Conservation (phyloP, 2,329 filamentous ascomycete species). For the Pyrenochaeta sp. region DNA sequence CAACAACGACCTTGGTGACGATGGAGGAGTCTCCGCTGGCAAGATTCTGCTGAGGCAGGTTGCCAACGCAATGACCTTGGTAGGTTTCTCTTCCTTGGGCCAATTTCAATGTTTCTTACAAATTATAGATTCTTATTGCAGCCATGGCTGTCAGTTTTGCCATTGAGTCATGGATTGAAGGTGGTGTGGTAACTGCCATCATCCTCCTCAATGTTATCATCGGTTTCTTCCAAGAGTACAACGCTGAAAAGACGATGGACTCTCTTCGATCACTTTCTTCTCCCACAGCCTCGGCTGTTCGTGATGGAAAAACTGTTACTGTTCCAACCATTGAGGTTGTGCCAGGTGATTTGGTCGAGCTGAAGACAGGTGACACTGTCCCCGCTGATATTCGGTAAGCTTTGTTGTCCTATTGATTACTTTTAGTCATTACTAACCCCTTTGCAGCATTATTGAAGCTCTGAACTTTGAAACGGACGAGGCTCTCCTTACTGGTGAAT, state of each 20-base stretch:
- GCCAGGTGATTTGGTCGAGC: conserved; percentile 70
- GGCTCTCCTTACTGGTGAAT: conserved; percentile 75
- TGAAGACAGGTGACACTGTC: conserved; percentile 71
- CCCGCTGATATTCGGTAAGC: conserved; percentile 69
- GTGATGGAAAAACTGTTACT: conserved; percentile 62
- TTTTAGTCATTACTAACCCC: conserved; percentile 2
- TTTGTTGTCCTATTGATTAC: neutral
- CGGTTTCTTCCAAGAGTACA: conserved; percentile 58
- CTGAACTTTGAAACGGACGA: conserved; percentile 81
- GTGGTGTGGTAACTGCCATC: conserved; percentile 56
- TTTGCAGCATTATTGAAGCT: conserved; percentile 60
- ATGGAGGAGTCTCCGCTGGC: conserved; percentile 73
- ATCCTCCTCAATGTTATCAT: conserved; percentile 56
- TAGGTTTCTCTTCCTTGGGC: no score
- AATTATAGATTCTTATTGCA: conserved; percentile 51
- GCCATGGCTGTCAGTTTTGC: conserved; percentile 58
- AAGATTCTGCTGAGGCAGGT: conserved; percentile 78
- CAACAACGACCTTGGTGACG: conserved; percentile 76
- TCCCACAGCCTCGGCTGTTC: conserved; percentile 56
- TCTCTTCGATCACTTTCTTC: conserved; percentile 55
- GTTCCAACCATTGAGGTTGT: conserved; percentile 68
- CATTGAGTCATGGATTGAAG: conserved; percentile 57
- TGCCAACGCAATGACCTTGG: conserved; percentile 81
- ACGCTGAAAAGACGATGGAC: conserved; percentile 59
- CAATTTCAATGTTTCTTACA: neutral